Evolutionary conservation across 2,329 filamentous ascomycete species (phyloP).

Genomic region (Metarhizium robertsii): DNA sequence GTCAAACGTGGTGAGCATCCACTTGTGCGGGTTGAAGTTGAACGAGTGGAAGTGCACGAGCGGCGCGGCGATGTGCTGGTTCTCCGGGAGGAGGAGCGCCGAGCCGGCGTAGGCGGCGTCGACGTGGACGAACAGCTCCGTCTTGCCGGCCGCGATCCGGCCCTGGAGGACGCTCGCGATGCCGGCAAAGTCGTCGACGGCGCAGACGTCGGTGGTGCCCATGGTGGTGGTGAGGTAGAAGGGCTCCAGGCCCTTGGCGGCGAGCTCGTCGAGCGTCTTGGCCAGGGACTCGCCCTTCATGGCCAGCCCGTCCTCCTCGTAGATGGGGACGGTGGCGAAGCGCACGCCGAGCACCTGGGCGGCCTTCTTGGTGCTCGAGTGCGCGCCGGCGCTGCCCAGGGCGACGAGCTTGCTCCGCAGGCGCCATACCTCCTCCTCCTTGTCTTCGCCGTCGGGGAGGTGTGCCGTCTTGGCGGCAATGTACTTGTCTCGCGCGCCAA

Average conservation of each 20-base stretch:
- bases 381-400: constrained; percentile 67
- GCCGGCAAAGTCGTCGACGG: constrained; percentile 69
- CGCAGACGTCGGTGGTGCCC: constrained; percentile 82
- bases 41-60: constrained; percentile 73
- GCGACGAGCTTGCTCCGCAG: constrained; percentile 55
- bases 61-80: constrained; percentile 55
- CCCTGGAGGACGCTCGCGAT: constrained; percentile 42
- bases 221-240: constrained; percentile 81
- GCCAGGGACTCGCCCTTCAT: constrained; percentile 58
- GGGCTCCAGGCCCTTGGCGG: constrained; percentile 62
- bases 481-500: constrained; percentile 76
- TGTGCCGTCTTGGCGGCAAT: constrained; percentile 50
- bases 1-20: constrained; percentile 92
- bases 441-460: constrained; percentile 45
- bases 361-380: constrained; percentile 80
- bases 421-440: constrained; percentile 60
- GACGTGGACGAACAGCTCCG: constrained; percentile 79
- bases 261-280: constrained; percentile 53
- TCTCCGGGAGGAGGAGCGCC: constrained; percentile 73
- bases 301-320: constrained; percentile 54
- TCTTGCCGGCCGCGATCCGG: constrained; percentile 17
- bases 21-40: constrained; percentile 96
- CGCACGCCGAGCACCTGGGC: constrained; percentile 80
- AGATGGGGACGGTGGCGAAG: constrained; percentile 59
- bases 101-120: constrained; percentile 90